Conservation (phyloP, 345 rosid species). For the Eucalyptus decipiens region DNA sequence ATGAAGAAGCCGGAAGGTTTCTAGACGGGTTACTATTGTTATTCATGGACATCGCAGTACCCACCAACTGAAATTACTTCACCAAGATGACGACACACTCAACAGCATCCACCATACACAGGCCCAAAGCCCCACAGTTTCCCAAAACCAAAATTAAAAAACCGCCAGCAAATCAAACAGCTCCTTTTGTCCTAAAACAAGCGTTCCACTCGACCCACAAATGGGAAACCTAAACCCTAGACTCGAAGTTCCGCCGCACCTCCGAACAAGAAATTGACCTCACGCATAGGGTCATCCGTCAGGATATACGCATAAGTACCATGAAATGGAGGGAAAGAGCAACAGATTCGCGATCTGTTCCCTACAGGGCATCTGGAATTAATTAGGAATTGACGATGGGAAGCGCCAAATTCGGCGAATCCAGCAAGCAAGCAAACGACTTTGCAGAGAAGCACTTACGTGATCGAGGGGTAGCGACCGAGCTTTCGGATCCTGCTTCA, state of each 20-base stretch:
- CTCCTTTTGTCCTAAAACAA: background rate
- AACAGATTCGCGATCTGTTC: background rate
- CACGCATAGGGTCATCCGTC: background rate
- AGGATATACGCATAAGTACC: background rate
- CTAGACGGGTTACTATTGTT: constrained; percentile 41
- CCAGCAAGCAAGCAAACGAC: background rate
- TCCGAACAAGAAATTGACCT: background rate
- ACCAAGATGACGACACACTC: background rate
- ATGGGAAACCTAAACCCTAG: background rate
- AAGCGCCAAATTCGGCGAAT: background rate
- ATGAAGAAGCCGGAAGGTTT: constrained; percentile 50
- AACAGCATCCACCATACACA: background rate
- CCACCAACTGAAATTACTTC: background rate
- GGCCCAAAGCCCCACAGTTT: background rate
- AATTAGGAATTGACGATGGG: background rate
- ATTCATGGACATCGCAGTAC: constrained; percentile 37
- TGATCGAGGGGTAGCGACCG: background rate
- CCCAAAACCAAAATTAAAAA: background rate
- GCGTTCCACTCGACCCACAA: background rate
- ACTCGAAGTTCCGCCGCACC: background rate
- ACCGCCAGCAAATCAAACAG: background rate
- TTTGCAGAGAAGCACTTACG: background rate
- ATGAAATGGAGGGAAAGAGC: background rate
- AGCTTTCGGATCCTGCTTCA: background rate
- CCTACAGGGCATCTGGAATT: background rate